Evolutionary conservation across 371 early-diverging fungal genomes (phyloP).

Genomic region (Coemansia sp.): DNA sequence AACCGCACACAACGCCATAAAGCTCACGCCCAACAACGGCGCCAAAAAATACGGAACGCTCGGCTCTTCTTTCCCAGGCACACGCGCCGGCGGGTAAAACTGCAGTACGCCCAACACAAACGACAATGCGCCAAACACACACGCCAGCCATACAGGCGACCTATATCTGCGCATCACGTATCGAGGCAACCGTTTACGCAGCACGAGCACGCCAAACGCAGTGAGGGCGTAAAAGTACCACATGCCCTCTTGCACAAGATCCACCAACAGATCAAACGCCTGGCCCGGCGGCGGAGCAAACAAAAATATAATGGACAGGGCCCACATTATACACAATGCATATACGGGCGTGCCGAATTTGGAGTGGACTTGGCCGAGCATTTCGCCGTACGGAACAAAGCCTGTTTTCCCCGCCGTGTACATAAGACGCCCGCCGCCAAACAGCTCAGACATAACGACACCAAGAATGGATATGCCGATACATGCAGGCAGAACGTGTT

Average conservation of each 20-base stretch:
- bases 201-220: constrained; percentile 34
- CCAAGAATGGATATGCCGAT: constrained; percentile 49
- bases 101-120: constrained; percentile 33
- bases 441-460: constrained; percentile 46
- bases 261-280: constrained; percentile 46
- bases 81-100: constrained; percentile 42
- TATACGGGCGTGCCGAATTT: constrained; percentile 46
- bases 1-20: constrained; percentile 41
- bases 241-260: constrained; percentile 45
- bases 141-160: constrained; percentile 30
- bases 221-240: constrained; percentile 47
- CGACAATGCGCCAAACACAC: constrained; percentile 35
- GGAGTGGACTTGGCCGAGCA: constrained; percentile 44
- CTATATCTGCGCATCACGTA: constrained; percentile 36
- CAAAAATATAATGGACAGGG: constrained; percentile 40
- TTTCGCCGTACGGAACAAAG: constrained; percentile 45
- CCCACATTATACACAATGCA: constrained; percentile 38
- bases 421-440: constrained; percentile 47
- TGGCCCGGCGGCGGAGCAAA: constrained; percentile 48
- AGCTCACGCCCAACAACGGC: constrained; percentile 46
- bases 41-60: constrained; percentile 47
- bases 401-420: constrained; percentile 39
- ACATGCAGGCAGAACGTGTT: constrained; percentile 35
- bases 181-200: constrained; percentile 27
- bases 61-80: constrained; percentile 35